Base-by-base conservation (phyloP, 768 basidiomycete genomes). In the Auriscalpium microsporum region DNA sequence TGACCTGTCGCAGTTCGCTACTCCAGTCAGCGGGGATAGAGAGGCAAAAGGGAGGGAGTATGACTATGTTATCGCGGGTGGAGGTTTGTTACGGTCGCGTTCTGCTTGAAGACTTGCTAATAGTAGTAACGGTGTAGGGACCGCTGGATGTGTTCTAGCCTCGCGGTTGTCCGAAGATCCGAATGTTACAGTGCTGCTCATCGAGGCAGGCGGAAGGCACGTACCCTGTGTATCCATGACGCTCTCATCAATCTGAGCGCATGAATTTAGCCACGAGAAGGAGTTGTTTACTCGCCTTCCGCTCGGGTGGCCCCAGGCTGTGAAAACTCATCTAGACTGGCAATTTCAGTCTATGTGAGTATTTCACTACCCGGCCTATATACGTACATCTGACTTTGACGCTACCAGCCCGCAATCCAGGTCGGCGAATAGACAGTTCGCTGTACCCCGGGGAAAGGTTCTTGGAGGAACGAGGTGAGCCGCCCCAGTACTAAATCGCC, bases 81-180 rank as follows among this genome's bases (percentile, higher is more conserved):
- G 71, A 48, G 69, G 69, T 69, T 42, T 38, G 68, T 56, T 28
- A 7, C 28, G 7, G 28, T 28, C 4, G 13, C 14, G 16, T 35
- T 14, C 35, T 14, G 40, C 4, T 28, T 28, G 28, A 21, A 21
- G 21, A 28, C 28, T 9, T 42, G 40, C 14, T 13, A 42, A 17
- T 9, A 14, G 40, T 42, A 3, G 14, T 13, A 7, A 4, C 40
- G 40, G 40, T 42, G 40, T 14, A 78, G 83, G 83, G 9, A 83
- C 81, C 8, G 75, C 81, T 6, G 83, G 83, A n/a, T 82, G 81
- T 63, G 82, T 78, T 13, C 71, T 84, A 10, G 83, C 82, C n/a
- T 70, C 80, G 4, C 73, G 83, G 11, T 63, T 85, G 9, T 76
- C 75, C 4, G 83, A 85, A 65, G 73, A 81, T 56, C 78, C 80